Conservation (phyloP, 1,139 yeast species). For the Hemisphaericaspora lyxosophila region DNA sequence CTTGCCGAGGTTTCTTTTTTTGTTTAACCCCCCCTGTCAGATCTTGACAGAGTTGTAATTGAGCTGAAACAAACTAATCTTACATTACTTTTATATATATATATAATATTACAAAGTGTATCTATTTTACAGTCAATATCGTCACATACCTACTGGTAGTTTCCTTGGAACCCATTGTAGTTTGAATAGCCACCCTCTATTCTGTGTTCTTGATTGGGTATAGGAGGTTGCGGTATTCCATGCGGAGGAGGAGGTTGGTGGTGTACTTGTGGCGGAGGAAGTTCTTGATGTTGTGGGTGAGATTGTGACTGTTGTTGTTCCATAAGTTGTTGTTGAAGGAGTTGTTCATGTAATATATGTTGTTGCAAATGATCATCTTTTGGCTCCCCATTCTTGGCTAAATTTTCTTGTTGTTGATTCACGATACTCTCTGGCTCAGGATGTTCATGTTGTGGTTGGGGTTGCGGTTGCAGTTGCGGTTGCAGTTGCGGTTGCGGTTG, state of each 20-base stretch:
- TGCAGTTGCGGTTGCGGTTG: slow-evolving; percentile 9
- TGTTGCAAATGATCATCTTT: slow-evolving; percentile 11
- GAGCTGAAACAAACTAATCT: background rate
- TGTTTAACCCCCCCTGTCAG: no score
- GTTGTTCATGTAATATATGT: slow-evolving; percentile 17
- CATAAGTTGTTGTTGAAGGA: slow-evolving; percentile 15
- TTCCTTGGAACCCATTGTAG: slow-evolving; percentile 6
- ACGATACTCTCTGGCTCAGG: slow-evolving; percentile 5
- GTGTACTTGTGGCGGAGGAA: slow-evolving; percentile 10
- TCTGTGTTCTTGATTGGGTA: background rate
- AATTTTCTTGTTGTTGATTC: no score
- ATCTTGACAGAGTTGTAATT: no score
- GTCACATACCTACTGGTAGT: slow-evolving; percentile 1
- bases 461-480: background rate
- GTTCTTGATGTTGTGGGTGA: slow-evolving; percentile 8
- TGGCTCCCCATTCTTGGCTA: slow-evolving; percentile 2
- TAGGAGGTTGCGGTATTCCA: slow-evolving; percentile 2
- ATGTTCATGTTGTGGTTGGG: slow-evolving; percentile 10
- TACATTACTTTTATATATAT: background rate
- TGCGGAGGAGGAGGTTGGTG: slow-evolving; percentile 4
- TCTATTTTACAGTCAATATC: background rate
- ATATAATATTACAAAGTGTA: background rate
- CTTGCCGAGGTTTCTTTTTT: no score
- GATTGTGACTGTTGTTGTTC: slow-evolving; percentile 10
- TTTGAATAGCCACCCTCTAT: slow-evolving; percentile 4